A percentile compares a stretch with the other conserved stretches of the same genome.
Conservation (phyloP, 768 basidiomycete genomes). For the Baorangia bicolor region DNA sequence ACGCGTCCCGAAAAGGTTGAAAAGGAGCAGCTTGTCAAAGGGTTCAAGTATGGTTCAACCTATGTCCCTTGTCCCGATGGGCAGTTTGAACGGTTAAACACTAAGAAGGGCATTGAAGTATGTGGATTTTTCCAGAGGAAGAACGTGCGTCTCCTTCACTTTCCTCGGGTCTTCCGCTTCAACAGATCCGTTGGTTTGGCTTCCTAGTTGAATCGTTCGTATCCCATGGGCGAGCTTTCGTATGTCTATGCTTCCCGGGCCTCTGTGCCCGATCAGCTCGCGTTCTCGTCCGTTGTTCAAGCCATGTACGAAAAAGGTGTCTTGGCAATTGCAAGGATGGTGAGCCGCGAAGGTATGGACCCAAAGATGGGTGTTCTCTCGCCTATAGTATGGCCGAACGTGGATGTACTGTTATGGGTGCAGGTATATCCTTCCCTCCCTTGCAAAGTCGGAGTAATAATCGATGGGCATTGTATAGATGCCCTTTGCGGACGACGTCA, state of each 20-base stretch:
- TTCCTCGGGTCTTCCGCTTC: background rate
- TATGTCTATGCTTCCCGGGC: slow-evolving; percentile 79
- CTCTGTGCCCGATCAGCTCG: slow-evolving; percentile 71
- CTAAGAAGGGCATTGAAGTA: slow-evolving; percentile 84
- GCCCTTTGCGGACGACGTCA: slow-evolving; percentile 94
- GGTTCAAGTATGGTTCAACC: slow-evolving; percentile 88
- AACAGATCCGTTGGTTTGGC: background rate
- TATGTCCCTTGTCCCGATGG: slow-evolving; percentile 86
- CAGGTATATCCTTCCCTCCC: slow-evolving; percentile 49
- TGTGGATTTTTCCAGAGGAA: slow-evolving; percentile 74
- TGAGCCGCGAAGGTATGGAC: slow-evolving; percentile 66
- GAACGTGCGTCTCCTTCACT: slow-evolving; percentile 47
- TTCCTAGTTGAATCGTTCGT: slow-evolving; percentile 75
- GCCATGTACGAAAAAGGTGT: slow-evolving; percentile 68
- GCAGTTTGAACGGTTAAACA: slow-evolving; percentile 72
- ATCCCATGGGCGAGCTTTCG: slow-evolving; percentile 79
- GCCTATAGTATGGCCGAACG: slow-evolving; percentile 58
- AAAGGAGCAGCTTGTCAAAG: slow-evolving; percentile 75
- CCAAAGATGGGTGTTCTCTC: slow-evolving; percentile 83
- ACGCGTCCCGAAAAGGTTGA: slow-evolving; percentile 56
- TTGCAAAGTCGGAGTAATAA: background rate
- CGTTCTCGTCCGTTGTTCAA: slow-evolving; percentile 82
- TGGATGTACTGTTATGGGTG: slow-evolving; percentile 83
- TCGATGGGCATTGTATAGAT: slow-evolving; percentile 48
- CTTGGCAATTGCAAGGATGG: slow-evolving; percentile 83